Evolutionary conservation across 345 rosid genomes (phyloP).

Genomic region (Streptanthus diversifolius): DNA sequence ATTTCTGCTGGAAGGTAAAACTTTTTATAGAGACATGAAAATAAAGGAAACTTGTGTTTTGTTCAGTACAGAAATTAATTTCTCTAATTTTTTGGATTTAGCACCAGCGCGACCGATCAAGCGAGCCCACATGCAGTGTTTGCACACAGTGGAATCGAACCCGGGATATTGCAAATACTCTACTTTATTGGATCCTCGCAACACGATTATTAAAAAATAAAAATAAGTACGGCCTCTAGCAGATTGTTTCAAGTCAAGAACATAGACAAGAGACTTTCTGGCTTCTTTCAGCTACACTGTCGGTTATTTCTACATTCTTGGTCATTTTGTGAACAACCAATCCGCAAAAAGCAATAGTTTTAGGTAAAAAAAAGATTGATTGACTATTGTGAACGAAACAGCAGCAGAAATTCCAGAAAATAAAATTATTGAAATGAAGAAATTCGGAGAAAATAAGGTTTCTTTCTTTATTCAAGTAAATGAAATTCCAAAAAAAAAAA

Average conservation of each 20-base stretch:
- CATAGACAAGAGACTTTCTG: constrained; percentile 12
- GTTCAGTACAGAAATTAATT: neutral
- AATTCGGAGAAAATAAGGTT: neutral
- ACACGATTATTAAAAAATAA: neutral
- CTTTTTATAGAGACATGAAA: neutral
- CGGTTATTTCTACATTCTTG: constrained; percentile 23
- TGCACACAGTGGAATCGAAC: neutral
- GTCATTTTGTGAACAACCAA: constrained; percentile 15
- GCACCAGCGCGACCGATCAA: neutral
- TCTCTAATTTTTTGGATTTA: neutral
- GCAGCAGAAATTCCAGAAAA: neutral
- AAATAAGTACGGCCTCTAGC: neutral
- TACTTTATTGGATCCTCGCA: neutral
- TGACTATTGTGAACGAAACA: neutral
- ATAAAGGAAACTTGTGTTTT: neutral
- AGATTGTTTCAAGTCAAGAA: constrained; percentile 8
- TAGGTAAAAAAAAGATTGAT: neutral
- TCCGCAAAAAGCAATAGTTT: neutral
- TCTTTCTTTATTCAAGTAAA: neutral
- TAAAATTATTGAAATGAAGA: neutral
- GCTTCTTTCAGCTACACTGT: constrained; percentile 22
- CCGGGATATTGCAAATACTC: neutral
- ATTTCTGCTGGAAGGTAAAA: neutral
- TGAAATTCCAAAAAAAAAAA: neutral
- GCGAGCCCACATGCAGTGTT: constrained; percentile 1